phyloP scores from a whole-genome alignment of 1,284 basidiomycete species.

The Phenoliferia sp. region DNA sequence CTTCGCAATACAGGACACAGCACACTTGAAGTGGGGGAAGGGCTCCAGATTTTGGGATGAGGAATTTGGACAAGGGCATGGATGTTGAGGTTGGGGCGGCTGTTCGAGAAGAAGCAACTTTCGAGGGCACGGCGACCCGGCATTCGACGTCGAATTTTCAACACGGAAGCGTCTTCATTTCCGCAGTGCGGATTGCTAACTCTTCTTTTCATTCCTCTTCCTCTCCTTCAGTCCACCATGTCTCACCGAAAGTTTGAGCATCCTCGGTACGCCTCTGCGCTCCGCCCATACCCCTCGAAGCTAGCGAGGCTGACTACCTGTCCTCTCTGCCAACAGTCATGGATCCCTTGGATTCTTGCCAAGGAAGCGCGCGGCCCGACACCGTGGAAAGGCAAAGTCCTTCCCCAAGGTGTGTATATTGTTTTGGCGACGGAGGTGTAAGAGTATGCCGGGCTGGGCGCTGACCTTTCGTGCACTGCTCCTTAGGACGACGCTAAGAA shows the following conservation, averaged over 20 bases:
- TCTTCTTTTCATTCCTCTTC: background rate
- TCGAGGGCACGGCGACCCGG: background rate
- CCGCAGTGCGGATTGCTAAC: background rate
- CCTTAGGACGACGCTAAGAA: slow-evolving; percentile 97
- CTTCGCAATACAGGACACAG: too few species aligned
- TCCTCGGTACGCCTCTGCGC: slow-evolving; percentile 23
- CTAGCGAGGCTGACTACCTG: background rate
- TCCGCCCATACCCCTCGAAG: too few species aligned
- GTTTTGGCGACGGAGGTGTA: background rate
- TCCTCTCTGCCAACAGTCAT: slow-evolving; percentile 15
- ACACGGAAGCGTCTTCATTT: background rate
- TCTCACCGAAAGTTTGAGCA: slow-evolving; percentile 39
- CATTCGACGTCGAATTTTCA: background rate
- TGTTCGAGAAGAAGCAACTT: slow-evolving; percentile 13
- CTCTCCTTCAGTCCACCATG: slow-evolving; percentile 24
- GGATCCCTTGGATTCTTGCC: slow-evolving; percentile 53
- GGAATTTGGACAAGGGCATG: background rate
- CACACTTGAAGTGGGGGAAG: background rate
- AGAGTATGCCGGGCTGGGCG: background rate
- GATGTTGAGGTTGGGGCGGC: background rate
- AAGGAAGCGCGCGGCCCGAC: slow-evolving; percentile 88
- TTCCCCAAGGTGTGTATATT: slow-evolving; percentile 72
- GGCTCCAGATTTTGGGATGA: background rate
- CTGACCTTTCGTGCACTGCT: slow-evolving; percentile 21
- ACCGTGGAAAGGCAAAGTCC: slow-evolving; percentile 96